Base-by-base conservation (phyloP, 2,329 filamentous ascomycete species). In the Xylaria sp. region DNA sequence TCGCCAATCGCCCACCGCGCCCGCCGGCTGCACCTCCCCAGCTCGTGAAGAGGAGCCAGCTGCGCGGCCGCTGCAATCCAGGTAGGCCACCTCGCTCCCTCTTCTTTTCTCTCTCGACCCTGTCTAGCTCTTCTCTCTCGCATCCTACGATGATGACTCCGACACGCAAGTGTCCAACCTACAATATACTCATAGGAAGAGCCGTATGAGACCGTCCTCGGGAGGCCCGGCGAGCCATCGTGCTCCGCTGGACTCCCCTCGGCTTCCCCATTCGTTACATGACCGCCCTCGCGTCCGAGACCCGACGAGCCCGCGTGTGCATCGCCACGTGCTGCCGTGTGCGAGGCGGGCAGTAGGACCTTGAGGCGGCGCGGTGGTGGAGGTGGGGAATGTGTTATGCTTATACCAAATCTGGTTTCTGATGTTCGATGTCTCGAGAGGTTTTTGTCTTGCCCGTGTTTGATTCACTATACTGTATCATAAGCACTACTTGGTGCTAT, bases 301-400 rank as follows among this genome's bases (percentile, higher is more conserved):
- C 59, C 37, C 58, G 68, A 68, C 68, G 68, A 62, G 66, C 66
- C 60, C 66, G 69, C 67, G 71, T 70, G 73, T 75, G 73, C 72
- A 75, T 70, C 73, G 73, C 65, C 73, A 75, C 65, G 69, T 75
- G 72, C 71, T 74, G 71, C 72, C 73, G 69, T 54, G 70, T 55
- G 65, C 55, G 64, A 67, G 68, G 57, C 54, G 69, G 63, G 41
- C 52, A 55, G 64, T 44, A 62, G 54, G 67, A 55, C 40, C 41
- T 33, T 53, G 55, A 43, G 46, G 61, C 25, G 66, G 60, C 52
- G 55, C 67, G 68, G 62, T 65, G 68, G 70, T 38, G 67, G 64
- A 69, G 72, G 72, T 71, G 73, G 71, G 71, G 73, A 70, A 69
- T 71, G 68, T 59, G 73, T 74, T 57, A 54, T 75, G 73, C 73